Percentiles rank a stretch among this genome's conserved stretches.
Evolutionary conservation across 2,329 filamentous ascomycete genomes (phyloP).

Genomic region (Cercospora brassicicola): DNA sequence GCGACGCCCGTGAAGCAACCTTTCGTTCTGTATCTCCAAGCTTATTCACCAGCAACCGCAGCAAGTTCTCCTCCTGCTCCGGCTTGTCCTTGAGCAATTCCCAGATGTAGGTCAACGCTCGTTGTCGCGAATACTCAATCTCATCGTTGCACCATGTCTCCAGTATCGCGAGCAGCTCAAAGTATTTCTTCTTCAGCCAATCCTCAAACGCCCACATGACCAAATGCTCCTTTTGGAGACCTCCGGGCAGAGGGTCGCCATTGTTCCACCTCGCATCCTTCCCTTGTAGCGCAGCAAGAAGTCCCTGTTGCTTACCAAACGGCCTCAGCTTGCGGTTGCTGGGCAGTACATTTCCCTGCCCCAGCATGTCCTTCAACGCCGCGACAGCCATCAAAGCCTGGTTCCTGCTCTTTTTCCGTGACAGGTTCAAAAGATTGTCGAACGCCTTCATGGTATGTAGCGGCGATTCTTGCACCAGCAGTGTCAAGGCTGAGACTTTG

Average conservation of each 20-base stretch:
- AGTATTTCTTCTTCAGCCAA: conserved; percentile 91
- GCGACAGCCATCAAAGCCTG: conserved; percentile 91
- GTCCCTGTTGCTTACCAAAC: conserved; percentile 76
- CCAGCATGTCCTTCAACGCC: conserved; percentile 90
- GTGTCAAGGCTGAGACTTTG: conserved; percentile 90
- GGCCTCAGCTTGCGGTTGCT: conserved; percentile 74
- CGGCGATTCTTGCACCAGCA: conserved; percentile 93
- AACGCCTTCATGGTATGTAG: conserved; percentile 88
- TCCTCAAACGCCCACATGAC: conserved; percentile 91
- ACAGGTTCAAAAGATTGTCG: conserved; percentile 76
- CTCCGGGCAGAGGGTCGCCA: conserved; percentile 70
- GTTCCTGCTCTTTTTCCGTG: conserved; percentile 89
- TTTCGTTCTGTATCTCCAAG: conserved; percentile 93
- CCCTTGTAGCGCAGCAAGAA: conserved; percentile 70
- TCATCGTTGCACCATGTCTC: conserved; percentile 94
- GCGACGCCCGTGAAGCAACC: conserved; percentile 89
- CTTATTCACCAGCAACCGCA: conserved; percentile 92
- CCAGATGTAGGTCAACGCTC: conserved; percentile 86
- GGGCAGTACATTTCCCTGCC: conserved; percentile 82
- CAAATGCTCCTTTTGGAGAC: conserved; percentile 73
- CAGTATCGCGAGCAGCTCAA: conserved; percentile 85
- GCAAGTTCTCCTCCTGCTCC: conserved; percentile 91
- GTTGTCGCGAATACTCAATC: conserved; percentile 85
- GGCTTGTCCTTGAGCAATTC: conserved; percentile 92
- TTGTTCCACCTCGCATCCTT: conserved; percentile 63